Evolutionary conservation across 371 early-diverging fungal genomes (phyloP), one percentile per base, ranked within the genome.

Genomic region (Mortierella sp.): DNA sequence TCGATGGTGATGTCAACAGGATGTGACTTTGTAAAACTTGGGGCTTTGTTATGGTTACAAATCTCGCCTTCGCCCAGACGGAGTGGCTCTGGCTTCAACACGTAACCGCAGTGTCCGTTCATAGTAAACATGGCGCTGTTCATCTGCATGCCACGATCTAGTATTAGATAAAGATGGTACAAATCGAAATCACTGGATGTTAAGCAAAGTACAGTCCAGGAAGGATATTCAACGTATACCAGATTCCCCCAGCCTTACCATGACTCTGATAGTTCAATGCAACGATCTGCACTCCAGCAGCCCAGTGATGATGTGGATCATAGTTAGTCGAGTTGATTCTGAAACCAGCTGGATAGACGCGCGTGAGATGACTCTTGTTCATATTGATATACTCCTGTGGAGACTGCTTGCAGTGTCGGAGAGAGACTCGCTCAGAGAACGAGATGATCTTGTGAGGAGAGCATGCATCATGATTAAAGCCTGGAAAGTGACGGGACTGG

Each of bases 191-290:
- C 7, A 31, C 6, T 50, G 19, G 21, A 54, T 17, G 17, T 24
- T 54, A 14, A 53, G 30, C 30, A 23, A 47, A 15, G 26, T 27
- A 50, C 19, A 24, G 21, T 34, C 15, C 17, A 34, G 2, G 34
- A n/a, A 19, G 21, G 54, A 23, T 34, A 11, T 5, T 34, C 44
- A 44, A 7, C 1, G 7, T 19, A 34, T 34, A 60, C 34, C n/a
- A n/a, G n/a, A n/a, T n/a, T n/a, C 69, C 60, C 82, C 17, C 26
- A 15, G 17, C 32, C 60, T 57, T 66, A 82, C 82, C 83, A 62
- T 81, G 81, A 8, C 86, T 93, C 63, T 95, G 95, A 57, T 83
- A 92, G 80, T 95, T 95, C 63, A 95, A 72, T 1, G 95, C 95
- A 4, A 94, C 95, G 82, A 95, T 80, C 79, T 95, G 95, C 32